A percentile compares a stretch with the other conserved stretches of the same genome.
These are phyloP conservation scores for Lachancea mirantina DNA, from an alignment of 805 yeast species.

Conservation along the genomic window DNA sequence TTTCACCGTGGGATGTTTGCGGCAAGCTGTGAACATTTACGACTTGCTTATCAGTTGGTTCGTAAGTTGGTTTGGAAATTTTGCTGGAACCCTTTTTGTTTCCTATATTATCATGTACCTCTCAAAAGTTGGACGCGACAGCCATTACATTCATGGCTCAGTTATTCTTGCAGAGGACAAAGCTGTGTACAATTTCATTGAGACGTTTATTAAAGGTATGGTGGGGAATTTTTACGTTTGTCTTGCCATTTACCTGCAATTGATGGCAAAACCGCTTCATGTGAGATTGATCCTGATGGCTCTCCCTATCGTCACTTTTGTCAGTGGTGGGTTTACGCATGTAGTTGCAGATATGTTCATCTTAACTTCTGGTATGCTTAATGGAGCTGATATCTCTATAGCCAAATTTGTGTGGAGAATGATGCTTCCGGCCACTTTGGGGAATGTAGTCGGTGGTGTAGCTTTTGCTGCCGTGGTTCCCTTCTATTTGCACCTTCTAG, in stretches of 20 bases:
- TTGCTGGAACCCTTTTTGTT: constrained; percentile 59
- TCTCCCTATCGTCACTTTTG: constrained; percentile 71
- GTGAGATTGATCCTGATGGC: constrained; percentile 59
- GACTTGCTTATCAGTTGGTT: constrained; percentile 62
- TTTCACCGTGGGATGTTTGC: constrained; percentile 57
- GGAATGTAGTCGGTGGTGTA: constrained; percentile 75
- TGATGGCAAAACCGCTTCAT: constrained; percentile 73
- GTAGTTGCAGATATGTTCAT: constrained; percentile 78
- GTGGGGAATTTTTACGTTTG: constrained; percentile 77
- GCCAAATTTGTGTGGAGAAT: constrained; percentile 66
- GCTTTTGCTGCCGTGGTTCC: constrained; percentile 59
- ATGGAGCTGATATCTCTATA: constrained; percentile 57
- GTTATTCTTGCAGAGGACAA: constrained; percentile 37
- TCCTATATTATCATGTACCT: constrained; percentile 55
- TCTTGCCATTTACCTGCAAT: constrained; percentile 66
- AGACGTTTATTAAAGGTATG: constrained; percentile 61
- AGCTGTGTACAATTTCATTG: constrained; percentile 44
- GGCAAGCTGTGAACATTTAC: constrained; percentile 61
- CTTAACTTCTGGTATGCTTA: constrained; percentile 57
- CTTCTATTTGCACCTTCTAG: constrained; percentile 64
- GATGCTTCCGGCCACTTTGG: constrained; percentile 62
- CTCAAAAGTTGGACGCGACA: constrained; percentile 42
- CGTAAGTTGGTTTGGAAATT: constrained; percentile 59
- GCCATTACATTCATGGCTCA: constrained; percentile 42
- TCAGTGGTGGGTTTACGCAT: constrained; percentile 71